Evolutionary conservation across 2,329 filamentous ascomycete genomes (phyloP).

Genomic region (Scytalidium sp.): DNA sequence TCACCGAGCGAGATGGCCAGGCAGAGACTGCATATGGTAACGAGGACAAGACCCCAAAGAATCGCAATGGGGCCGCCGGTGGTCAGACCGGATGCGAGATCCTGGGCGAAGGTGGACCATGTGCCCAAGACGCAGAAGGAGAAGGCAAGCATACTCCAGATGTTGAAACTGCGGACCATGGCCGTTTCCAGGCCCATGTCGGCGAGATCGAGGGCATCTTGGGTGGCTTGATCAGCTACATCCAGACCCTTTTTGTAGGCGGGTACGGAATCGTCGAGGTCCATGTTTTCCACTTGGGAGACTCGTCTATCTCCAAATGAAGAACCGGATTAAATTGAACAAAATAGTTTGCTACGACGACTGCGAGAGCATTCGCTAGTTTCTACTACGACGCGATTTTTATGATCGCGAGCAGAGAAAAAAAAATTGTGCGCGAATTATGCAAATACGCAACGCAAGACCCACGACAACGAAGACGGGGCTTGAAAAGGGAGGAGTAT

Average conservation of each 20-base stretch:
- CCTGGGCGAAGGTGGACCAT: conserved; percentile 55
- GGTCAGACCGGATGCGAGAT: conserved; percentile 47
- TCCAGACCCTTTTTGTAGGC: conserved; percentile 2
- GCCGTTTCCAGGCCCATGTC: conserved; percentile 40
- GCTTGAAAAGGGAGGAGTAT: neutral
- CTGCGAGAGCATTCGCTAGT: neutral
- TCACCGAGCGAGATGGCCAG: conserved; percentile 55
- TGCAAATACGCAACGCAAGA: neutral
- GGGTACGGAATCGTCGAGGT: neutral
- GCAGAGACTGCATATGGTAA: conserved; percentile 49
- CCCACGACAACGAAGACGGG: neutral
- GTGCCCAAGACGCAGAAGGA: conserved; percentile 57
- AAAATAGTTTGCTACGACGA: neutral
- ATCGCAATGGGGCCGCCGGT: conserved; percentile 52
- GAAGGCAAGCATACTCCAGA: conserved; percentile 55
- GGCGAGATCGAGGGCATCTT: conserved; percentile 38
- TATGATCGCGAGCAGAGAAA: neutral
- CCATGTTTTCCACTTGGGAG: neutral
- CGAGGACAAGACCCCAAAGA: conserved; percentile 53
- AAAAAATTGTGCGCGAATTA: neutral
- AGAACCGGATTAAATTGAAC: neutral
- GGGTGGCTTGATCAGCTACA: conserved; percentile 29
- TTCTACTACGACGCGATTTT: neutral
- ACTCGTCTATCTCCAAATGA: neutral
- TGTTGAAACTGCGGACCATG: conserved; percentile 45